Evolutionary conservation across 345 rosid genomes (phyloP).

Genomic region (Melastoma malabathricum): DNA sequence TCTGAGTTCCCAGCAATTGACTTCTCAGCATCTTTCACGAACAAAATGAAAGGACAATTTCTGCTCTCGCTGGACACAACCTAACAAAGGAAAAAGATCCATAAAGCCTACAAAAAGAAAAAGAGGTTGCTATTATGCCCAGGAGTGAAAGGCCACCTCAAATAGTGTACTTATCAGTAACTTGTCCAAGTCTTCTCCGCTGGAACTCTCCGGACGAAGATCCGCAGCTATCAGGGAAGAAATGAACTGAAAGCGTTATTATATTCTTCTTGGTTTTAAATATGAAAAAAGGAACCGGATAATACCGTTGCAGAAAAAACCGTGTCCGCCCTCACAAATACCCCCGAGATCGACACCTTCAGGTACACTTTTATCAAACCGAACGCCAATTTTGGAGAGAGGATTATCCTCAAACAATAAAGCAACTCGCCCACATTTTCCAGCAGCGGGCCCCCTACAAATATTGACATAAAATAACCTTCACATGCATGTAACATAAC

Average conservation of each 20-base stretch:
- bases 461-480: background rate
- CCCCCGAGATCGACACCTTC: constrained; percentile 88
- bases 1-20: constrained; percentile 62
- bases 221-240: constrained; percentile 37
- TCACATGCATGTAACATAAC: background rate
- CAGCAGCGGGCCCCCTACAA: constrained; percentile 52
- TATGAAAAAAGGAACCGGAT: constrained; percentile 4
- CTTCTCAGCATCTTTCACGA: constrained; percentile 87
- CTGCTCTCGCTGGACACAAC: constrained; percentile 58
- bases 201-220: constrained; percentile 44
- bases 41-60: constrained; percentile 71
- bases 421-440: constrained; percentile 53
- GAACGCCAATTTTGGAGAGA: constrained; percentile 71
- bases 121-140: background rate
- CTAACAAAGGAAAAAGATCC: constrained; percentile 22
- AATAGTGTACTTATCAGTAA: constrained; percentile 57
- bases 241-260: constrained; percentile 9
- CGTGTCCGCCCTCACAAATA: constrained; percentile 52
- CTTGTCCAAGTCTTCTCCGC: constrained; percentile 44
- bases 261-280: constrained; percentile 3
- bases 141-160: constrained; percentile 41
- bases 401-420: constrained; percentile 61
- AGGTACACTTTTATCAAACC: constrained; percentile 59
- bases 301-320: constrained; percentile 83
- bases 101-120: constrained; percentile 5